phyloP scores from a whole-genome alignment of 148 eudicot genomes.

The Persicaria tinctoria region DNA sequence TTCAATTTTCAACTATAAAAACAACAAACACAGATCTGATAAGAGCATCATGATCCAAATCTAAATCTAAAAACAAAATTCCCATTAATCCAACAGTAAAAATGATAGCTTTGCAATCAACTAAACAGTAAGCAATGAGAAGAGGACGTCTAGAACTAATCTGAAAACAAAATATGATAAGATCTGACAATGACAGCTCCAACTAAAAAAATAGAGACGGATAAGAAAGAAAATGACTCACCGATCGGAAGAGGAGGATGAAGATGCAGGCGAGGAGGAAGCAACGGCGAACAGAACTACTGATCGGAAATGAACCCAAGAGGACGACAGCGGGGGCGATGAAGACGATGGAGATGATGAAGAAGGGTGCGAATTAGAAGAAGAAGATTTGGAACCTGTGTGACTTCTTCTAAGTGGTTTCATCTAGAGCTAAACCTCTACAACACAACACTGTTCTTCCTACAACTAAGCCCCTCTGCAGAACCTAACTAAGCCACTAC shows the following conservation, averaged over 20 bases:
- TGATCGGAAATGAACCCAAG: slow-evolving; percentile 67
- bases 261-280: slow-evolving; percentile 34
- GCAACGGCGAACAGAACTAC: slow-evolving; percentile 55
- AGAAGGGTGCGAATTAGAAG: slow-evolving; percentile 23
- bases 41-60: background rate
- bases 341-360: slow-evolving; percentile 30
- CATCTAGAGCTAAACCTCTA: slow-evolving; percentile 40
- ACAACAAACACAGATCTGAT: background rate
- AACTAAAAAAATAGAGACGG: background rate
- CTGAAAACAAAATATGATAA: background rate
- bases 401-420: slow-evolving; percentile 53
- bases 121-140: background rate
- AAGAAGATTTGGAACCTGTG: slow-evolving; percentile 19
- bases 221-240: slow-evolving; percentile 25
- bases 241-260: slow-evolving; percentile 46
- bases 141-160: background rate
- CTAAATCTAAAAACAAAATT: background rate
- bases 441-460: slow-evolving; percentile 16
- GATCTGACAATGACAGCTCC: slow-evolving; percentile 11
- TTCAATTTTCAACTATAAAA: background rate
- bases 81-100: background rate
- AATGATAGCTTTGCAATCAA: background rate
- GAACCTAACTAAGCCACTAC: slow-evolving; percentile 6
- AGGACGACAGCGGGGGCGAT: slow-evolving; percentile 26
- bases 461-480: background rate